phyloP scores from a whole-genome alignment of 1,284 basidiomycete species.

The Sporisorium sorghi region DNA sequence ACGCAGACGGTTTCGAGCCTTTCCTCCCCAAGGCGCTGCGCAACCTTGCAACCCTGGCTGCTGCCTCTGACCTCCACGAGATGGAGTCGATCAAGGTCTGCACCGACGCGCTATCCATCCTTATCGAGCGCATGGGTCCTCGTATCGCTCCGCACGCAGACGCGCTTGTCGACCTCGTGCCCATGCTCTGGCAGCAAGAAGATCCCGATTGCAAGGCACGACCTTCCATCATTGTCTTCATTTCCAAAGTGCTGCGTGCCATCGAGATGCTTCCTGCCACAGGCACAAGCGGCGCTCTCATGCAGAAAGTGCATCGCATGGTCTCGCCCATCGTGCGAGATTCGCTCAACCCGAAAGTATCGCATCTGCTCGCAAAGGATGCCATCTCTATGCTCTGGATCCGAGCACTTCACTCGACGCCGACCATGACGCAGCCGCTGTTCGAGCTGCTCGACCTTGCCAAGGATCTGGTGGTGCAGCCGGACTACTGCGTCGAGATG shows the following conservation, averaged over 20 bases:
- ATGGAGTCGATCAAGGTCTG: constrained; percentile 64
- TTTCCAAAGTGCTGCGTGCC: constrained; percentile 62
- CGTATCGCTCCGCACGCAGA: constrained; percentile 59
- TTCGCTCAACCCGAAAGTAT: constrained; percentile 48
- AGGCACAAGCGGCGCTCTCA: constrained; percentile 38
- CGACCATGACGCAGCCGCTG: constrained; percentile 58
- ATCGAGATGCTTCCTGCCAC: constrained; percentile 51
- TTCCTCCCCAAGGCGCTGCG: constrained; percentile 57
- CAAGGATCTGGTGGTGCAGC: constrained; percentile 53
- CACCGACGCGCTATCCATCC: constrained; percentile 60
- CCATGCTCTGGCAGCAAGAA: constrained; percentile 61
- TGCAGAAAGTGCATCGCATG: constrained; percentile 56
- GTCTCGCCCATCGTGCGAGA: constrained; percentile 61
- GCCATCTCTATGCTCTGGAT: constrained; percentile 64
- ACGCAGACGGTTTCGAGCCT: constrained; percentile 61
- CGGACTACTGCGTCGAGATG: constrained; percentile 63
- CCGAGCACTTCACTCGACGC: constrained; percentile 59
- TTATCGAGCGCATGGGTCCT: constrained; percentile 65
- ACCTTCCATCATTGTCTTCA: constrained; percentile 64
- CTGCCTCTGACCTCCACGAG: constrained; percentile 57
- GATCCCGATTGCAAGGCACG: constrained; percentile 62
- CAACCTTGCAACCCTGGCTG: constrained; percentile 56
- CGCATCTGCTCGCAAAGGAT: constrained; percentile 63
- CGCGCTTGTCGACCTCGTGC: constrained; percentile 57
- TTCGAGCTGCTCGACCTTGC: constrained; percentile 56